Evolutionary conservation across 2,329 filamentous ascomycete genomes (phyloP), one percentile per base, ranked within the genome.

Genomic region (Nemania sp.): DNA sequence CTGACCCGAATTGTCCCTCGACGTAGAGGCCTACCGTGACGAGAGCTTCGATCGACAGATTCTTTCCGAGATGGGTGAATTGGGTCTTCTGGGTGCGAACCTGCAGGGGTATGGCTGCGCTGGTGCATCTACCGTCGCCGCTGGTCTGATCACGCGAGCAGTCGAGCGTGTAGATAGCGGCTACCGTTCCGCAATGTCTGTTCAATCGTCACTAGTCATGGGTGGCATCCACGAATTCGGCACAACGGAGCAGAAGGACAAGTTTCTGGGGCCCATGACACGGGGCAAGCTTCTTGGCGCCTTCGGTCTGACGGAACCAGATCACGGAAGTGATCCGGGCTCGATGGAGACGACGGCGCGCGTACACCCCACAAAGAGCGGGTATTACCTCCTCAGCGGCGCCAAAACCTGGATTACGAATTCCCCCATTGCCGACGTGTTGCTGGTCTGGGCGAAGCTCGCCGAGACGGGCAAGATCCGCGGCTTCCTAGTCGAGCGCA

Each of bases 351-450:
- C 89, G 5, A 83, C 85, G 10, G 93, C 92, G n/a, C 91, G 88
- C 73, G 87, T 88, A 50, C 92, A 97, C 73, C 90, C 92, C 5
- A 88, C 86, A 7, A 93, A 93, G 80, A 89, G 90, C 71, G 92
- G 92, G 1, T 91, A 92, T 75, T 90, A 89, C 69, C 84, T 87
- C 45, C 78, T 97, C 37, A 91, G 88, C 47, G 92, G 92, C 1
- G 80, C 90, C 51, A 97, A 97, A 81, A 97, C 93, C 0, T 97
- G 92, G 92, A 97, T 97, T 74, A 97, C 92, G 13, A 97, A 97
- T 77, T 94, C 90, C 7, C 92, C 92, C 3, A 96, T 97, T 69
- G 86, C 92, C 1, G 91, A 96, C 69, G 83, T 96, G 2, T 78
- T 96, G 54, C 78, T 97, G 65, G 88, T 97, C 1, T 99, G 95